These are phyloP conservation scores for Phaffia australis DNA, from an alignment of 768 basidiomycete genomes.

Conservation along the genomic window DNA sequence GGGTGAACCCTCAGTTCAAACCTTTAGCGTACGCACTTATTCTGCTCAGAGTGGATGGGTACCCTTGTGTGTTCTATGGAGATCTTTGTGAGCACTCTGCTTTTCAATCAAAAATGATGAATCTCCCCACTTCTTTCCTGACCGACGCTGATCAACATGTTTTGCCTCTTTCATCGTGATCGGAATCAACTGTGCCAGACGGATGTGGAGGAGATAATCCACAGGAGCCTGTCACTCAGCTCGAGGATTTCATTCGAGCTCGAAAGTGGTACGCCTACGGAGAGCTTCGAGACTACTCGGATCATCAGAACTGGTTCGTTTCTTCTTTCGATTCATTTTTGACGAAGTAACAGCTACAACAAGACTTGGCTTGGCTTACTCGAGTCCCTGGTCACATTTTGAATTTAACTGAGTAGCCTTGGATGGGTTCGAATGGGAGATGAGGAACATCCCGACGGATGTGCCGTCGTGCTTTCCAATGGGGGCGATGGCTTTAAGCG, in stretches of 20 bases:
- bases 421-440: constrained; percentile 43
- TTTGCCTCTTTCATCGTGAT: no score
- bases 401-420: constrained; percentile 25
- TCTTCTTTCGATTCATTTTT: neutral
- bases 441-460: constrained; percentile 38
- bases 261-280: constrained; percentile 36
- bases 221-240: constrained; percentile 38
- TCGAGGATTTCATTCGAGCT: constrained; percentile 38
- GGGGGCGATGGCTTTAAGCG: constrained; percentile 29
- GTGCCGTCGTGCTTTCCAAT: constrained; percentile 36
- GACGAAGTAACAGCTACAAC: neutral
- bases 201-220: constrained; percentile 40
- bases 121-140: no score
- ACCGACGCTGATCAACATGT: no score
- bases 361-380: neutral
- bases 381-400: constrained; percentile 32
- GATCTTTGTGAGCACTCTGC: constrained; percentile 31
- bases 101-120: no score
- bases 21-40: constrained; percentile 43
- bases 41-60: constrained; percentile 40
- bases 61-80: constrained; percentile 40
- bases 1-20: constrained; percentile 35
- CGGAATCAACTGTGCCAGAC: constrained; percentile 11
- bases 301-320: constrained; percentile 30
- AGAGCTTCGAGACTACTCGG: constrained; percentile 38